These are phyloP conservation scores for Cylindrotheca fusiformis DNA, from an alignment of 108 stramenopile species.

Conservation along the genomic window DNA sequence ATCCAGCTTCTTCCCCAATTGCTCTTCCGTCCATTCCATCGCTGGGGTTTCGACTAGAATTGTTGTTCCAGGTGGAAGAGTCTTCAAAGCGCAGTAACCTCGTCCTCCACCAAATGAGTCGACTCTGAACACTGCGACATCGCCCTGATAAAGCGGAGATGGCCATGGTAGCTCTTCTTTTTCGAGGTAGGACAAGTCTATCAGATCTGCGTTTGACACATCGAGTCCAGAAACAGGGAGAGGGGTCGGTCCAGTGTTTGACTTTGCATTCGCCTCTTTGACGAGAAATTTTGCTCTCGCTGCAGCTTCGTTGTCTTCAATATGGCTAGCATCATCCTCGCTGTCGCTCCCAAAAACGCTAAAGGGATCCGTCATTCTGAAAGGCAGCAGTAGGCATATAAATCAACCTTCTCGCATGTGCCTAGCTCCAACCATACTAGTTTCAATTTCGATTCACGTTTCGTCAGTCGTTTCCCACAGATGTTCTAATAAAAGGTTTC, in stretches of 20 bases:
- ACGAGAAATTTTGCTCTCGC: conserved; percentile 20
- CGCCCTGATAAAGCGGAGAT: conserved; percentile 54
- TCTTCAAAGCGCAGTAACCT: conserved; percentile 58
- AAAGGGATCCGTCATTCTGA: conserved; percentile 29
- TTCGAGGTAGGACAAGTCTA: conserved; percentile 26
- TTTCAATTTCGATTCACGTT: too few relatives aligned
- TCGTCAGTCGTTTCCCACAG: too few relatives aligned
- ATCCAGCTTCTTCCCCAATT: conserved; percentile 55
- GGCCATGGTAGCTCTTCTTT: conserved; percentile 23
- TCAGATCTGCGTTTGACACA: background rate
- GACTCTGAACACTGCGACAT: conserved; percentile 13
- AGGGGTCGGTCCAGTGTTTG: background rate
- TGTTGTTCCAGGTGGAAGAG: conserved; percentile 67
- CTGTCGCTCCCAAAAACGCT: conserved; percentile 24
- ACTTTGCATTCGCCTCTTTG: conserved; percentile 22
- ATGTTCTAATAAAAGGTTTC: too few relatives aligned
- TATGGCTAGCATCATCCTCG: conserved; percentile 7
- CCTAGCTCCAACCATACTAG: too few relatives aligned
- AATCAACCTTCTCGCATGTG: too few relatives aligned
- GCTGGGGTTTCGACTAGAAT: conserved; percentile 66
- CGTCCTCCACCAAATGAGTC: conserved; percentile 52
- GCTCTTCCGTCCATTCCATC: conserved; percentile 61
- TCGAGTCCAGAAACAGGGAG: background rate
- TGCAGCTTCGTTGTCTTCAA: background rate
- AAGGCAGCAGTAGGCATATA: too few relatives aligned